Evolutionary conservation across 2,329 filamentous ascomycete genomes (phyloP).

Genomic region (Arthrinium phaeospermum): DNA sequence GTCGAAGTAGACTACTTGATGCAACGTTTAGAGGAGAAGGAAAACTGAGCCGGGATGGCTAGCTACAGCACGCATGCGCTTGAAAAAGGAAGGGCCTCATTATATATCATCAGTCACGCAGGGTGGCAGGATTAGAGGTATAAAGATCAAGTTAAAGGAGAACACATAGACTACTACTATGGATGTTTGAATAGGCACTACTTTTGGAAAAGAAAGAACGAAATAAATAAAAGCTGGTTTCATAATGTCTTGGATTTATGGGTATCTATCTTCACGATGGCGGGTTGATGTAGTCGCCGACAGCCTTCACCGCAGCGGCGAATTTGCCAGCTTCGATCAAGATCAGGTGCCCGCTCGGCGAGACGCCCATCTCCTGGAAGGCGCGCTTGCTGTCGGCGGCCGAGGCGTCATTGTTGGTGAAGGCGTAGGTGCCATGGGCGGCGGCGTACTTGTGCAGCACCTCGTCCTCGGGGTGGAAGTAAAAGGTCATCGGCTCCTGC

Average conservation of each 20-base stretch:
- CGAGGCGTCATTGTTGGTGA: slow-evolving; percentile 80
- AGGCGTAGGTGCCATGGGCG: slow-evolving; percentile 74
- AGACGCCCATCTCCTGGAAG: slow-evolving; percentile 92
- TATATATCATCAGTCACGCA: not conserved
- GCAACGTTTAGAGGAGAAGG: slow-evolving; percentile 58
- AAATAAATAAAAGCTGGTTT: not conserved
- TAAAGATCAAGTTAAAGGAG: not conserved
- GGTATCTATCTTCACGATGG: slow-evolving; percentile 39
- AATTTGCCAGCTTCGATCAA: slow-evolving; percentile 84
- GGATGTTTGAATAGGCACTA: not conserved
- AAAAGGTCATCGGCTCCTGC: slow-evolving; percentile 71
- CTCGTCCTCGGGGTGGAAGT: slow-evolving; percentile 97
- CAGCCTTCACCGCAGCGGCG: slow-evolving; percentile 73
- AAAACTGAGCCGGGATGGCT: not conserved
- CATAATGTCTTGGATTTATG: slow-evolving; percentile 21
- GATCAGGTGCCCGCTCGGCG: slow-evolving; percentile 82
- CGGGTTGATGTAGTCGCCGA: slow-evolving; percentile 74
- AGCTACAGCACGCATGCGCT: not conserved
- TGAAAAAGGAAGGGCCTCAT: not conserved
- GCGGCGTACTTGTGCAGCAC: slow-evolving; percentile 78
- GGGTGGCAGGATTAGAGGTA: not conserved
- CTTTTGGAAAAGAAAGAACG: not conserved
- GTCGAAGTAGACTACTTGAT: slow-evolving; percentile 98
- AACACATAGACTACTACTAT: not conserved
- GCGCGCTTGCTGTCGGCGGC: slow-evolving; percentile 90